Conservation (phyloP, 768 basidiomycete species). For the Mrakia blollopis region DNA sequence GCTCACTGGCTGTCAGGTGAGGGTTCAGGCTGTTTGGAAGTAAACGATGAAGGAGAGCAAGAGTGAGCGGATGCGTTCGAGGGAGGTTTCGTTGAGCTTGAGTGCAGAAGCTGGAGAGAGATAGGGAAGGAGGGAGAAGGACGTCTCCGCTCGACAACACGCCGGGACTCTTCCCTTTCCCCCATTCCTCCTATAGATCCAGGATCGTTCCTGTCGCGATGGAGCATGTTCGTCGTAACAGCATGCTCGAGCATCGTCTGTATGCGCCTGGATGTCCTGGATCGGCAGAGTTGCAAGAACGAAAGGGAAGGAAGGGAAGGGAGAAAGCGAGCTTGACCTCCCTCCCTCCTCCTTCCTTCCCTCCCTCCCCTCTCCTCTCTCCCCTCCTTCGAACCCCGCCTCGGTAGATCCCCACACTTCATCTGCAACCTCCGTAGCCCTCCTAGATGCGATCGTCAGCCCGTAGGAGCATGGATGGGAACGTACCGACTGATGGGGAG, state of each 20-base stretch:
- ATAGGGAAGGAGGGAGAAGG: no score
- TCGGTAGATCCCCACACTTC: neutral
- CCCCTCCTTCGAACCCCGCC: neutral
- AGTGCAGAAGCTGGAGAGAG: no score
- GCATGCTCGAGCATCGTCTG: no score
- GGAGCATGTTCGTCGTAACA: no score
- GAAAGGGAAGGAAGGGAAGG: no score
- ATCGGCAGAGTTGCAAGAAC: no score
- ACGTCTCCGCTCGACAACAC: no score
- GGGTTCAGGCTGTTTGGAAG: slow-evolving; percentile 34
- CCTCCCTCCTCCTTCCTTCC: neutral
- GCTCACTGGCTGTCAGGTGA: slow-evolving; percentile 37
- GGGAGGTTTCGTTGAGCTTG: no score
- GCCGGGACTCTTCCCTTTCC: no score
- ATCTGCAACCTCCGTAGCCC: neutral
- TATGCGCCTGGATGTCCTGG: no score
- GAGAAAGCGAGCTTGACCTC: neutral
- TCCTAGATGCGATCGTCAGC: neutral
- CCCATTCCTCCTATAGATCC: no score
- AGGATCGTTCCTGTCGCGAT: no score
- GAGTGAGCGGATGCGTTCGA: neutral
- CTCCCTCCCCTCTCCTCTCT: neutral
- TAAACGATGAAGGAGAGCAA: slow-evolving; percentile 34
- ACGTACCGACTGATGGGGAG: slow-evolving; percentile 13
- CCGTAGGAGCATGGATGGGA: neutral